phyloP scores from a whole-genome alignment of 163 green algal genomes.

The Prototheca cutis region DNA sequence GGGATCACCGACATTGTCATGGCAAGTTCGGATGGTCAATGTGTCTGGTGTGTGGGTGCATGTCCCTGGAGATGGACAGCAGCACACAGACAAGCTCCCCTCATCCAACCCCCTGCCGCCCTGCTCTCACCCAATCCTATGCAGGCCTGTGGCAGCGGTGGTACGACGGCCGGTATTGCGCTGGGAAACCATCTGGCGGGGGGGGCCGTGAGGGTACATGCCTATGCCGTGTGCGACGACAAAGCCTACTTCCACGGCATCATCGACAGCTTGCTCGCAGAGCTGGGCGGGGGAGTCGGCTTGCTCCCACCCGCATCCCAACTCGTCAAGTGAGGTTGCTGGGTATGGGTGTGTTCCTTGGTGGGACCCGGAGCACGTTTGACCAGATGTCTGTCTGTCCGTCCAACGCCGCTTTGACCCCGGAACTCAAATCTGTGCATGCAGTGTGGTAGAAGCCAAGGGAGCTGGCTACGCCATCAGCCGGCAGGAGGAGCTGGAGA shows the following conservation, averaged over 20 bases:
- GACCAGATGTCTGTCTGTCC: too few relatives aligned
- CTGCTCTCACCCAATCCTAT: constrained; percentile 1
- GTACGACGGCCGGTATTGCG: constrained; percentile 72
- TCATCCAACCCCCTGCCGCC: too few relatives aligned
- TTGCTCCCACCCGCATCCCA: too few relatives aligned
- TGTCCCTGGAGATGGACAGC: not conserved
- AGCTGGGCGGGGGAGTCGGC: constrained; percentile 2
- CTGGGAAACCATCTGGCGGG: constrained; percentile 53
- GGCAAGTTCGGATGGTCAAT: constrained; percentile 20
- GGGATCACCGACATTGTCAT: constrained; percentile 75
- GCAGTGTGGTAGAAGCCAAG: constrained; percentile 53
- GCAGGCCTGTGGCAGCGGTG: constrained; percentile 79
- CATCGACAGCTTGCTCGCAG: constrained; percentile 54
- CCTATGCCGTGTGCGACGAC: constrained; percentile 75
- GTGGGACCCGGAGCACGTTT: too few relatives aligned
- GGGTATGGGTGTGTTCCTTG: too few relatives aligned
- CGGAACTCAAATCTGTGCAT: too few relatives aligned
- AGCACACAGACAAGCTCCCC: too few relatives aligned
- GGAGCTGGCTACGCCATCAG: constrained; percentile 83
- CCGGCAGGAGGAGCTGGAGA: constrained; percentile 61
- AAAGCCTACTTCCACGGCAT: constrained; percentile 78
- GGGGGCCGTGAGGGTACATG: constrained; percentile 24
- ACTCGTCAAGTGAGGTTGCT: too few relatives aligned
- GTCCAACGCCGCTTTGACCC: too few relatives aligned
- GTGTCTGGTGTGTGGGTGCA: not conserved